A percentile compares a stretch with the other conserved stretches of the same genome.
These are phyloP conservation scores for Agrocybe praecox DNA, from an alignment of 768 basidiomycete species.

Conservation along the genomic window DNA sequence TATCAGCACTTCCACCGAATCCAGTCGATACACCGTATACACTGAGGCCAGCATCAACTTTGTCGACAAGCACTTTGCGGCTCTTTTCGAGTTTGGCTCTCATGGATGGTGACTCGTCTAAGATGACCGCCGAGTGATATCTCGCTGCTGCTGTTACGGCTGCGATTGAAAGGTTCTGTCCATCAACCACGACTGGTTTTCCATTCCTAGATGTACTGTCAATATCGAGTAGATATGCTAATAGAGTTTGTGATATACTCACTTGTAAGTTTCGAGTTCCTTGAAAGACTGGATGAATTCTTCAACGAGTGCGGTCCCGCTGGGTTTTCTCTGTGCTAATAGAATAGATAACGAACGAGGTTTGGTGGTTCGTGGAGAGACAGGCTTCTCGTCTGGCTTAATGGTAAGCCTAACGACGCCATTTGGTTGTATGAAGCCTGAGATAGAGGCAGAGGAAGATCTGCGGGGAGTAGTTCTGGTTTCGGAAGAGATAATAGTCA, in stretches of 20 bases:
- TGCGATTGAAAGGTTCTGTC: slow-evolving; percentile 71
- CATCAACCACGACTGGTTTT: slow-evolving; percentile 64
- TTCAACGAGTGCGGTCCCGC: slow-evolving; percentile 42
- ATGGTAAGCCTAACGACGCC: slow-evolving; percentile 22
- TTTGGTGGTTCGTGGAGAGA: slow-evolving; percentile 17
- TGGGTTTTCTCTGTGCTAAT: slow-evolving; percentile 17
- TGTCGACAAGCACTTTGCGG: slow-evolving; percentile 63
- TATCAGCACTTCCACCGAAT: slow-evolving; percentile 89
- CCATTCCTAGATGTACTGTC: slow-evolving; percentile 50
- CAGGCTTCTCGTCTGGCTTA: slow-evolving; percentile 15
- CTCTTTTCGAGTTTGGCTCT: slow-evolving; percentile 61
- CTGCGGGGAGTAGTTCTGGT: slow-evolving; percentile 28
- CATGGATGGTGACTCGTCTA: slow-evolving; percentile 51
- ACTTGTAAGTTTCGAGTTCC: slow-evolving; percentile 72
- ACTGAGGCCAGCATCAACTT: slow-evolving; percentile 66
- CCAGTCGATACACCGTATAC: slow-evolving; percentile 86
- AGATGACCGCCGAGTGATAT: slow-evolving; percentile 50
- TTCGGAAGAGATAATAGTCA: slow-evolving; percentile 33
- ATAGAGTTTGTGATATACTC: slow-evolving; percentile 19
- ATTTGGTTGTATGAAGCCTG: slow-evolving; percentile 19
- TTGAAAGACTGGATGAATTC: slow-evolving; percentile 60
- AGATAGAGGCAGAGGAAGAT: slow-evolving; percentile 25
- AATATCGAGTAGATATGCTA: background rate
- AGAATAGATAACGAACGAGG: slow-evolving; percentile 18
- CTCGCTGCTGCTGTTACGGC: slow-evolving; percentile 80